A percentile compares a stretch with the other conserved stretches of the same genome.
Conservation (phyloP, 2,329 filamentous ascomycete genomes). For the Seiridium cupressi region DNA sequence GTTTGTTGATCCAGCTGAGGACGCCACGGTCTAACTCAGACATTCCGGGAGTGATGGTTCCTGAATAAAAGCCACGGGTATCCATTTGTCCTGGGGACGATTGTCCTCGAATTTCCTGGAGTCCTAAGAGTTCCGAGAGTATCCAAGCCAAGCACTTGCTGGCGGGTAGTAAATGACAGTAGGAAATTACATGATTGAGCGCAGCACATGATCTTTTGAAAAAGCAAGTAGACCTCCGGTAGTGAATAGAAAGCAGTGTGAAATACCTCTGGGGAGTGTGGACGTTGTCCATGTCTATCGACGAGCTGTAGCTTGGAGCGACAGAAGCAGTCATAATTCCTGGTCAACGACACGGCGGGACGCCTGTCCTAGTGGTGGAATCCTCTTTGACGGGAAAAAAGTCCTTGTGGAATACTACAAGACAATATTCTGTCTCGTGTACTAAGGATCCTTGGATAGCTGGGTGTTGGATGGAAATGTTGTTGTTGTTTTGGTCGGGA, state of each 20-base stretch:
- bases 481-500: constrained; percentile 4
- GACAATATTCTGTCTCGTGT: constrained; percentile 2
- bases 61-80: neutral
- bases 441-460: neutral
- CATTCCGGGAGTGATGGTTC: neutral
- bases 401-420: constrained; percentile 7
- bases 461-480: neutral
- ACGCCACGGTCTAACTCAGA: constrained; percentile 13
- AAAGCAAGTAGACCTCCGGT: constrained; percentile 39
- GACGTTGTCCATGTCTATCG: constrained; percentile 58
- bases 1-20: constrained; percentile 28
- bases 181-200: constrained; percentile 26
- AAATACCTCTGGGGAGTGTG: constrained; percentile 61
- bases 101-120: constrained; percentile 15
- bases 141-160: constrained; percentile 24
- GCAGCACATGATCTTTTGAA: constrained; percentile 25
- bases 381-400: neutral
- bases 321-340: constrained; percentile 45
- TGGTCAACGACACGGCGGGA: constrained; percentile 3
- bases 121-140: neutral
- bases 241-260: constrained; percentile 50
- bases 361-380: neutral
- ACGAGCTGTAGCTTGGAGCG: constrained; percentile 48
- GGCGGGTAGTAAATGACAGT: constrained; percentile 24
- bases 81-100: constrained; percentile 9